Evolutionary conservation across 345 rosid species (phyloP), one percentile per base, ranked within the genome.

Genomic region (Gossypium bickii): DNA sequence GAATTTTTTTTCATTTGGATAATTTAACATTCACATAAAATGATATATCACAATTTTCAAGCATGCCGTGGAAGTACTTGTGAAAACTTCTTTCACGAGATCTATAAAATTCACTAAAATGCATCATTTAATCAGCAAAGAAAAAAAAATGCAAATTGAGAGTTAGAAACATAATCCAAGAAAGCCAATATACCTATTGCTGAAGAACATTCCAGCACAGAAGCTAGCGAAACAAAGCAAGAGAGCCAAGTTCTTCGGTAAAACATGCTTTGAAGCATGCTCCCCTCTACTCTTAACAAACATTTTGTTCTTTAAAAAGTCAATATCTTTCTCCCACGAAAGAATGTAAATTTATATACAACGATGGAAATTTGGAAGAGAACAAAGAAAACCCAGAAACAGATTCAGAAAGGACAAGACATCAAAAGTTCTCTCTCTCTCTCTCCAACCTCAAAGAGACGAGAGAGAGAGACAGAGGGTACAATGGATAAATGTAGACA

Each of bases 151-250:
- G 53, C 34, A 44, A 66, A 45, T 67, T n/a, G 49, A 20, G 51
- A 22, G 4, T 11, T 18, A 43, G 44, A 65, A 71, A 62, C 29
- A 51, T 22, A 63, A 66, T 41, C 78, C 78, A 74, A 69, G 20
- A 22, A 15, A 12, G 44, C 44, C 52, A 29, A 67, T 71, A 64
- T 74, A 89, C 98, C 97, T 87, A 79, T 88, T 90, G 49, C 89
- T 87, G 94, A 94, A 89, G 85, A 90, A 77, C 88, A 87, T 82
- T 75, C 97, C 98, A 12, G 88, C 84, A 64, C 87, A 85, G 85
- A 94, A 94, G 83, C 97, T 85, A 47, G 85, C 58, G 71, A 89
- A 57, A 75, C 92, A 94, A 74, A 94, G 89, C 59, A 90, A 73
- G 80, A 89, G 22, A 41, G 86, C 74, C 88, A 74, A 82, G 29